Conservation (phyloP, 306 rosid genomes). For the Cercis canadensis region DNA sequence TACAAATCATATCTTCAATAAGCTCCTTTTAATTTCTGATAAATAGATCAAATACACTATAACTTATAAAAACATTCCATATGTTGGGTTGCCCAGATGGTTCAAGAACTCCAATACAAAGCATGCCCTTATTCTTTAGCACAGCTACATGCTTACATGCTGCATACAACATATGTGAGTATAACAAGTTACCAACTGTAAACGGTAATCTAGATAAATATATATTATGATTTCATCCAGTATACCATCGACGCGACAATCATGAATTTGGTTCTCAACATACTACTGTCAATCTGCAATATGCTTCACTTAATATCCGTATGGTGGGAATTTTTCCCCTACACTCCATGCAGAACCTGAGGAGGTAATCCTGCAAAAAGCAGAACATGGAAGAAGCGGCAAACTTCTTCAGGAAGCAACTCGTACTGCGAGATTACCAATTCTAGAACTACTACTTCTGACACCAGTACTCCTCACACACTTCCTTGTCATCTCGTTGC, state of each 20-base stretch:
- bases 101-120: slow-evolving; percentile 20
- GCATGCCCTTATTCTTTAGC: slow-evolving; percentile 26
- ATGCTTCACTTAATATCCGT: background rate
- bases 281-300: slow-evolving; percentile 6
- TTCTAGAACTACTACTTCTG: slow-evolving; percentile 50
- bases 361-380: background rate
- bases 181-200: background rate
- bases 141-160: slow-evolving; percentile 2
- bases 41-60: no score
- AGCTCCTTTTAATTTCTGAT: no score
- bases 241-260: slow-evolving; percentile 8
- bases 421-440: slow-evolving; percentile 53
- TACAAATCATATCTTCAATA: no score
- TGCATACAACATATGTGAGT: background rate
- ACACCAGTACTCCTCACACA: slow-evolving; percentile 35
- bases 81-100: background rate
- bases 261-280: background rate
- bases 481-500: slow-evolving; percentile 40
- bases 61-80: background rate
- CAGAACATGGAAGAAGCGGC: slow-evolving; percentile 5
- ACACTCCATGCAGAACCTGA: slow-evolving; percentile 20
- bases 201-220: slow-evolving; percentile 7
- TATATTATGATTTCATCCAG: background rate
- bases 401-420: slow-evolving; percentile 54
- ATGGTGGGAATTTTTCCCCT: background rate